Conservation (phyloP, 768 basidiomycete species). For the Ephemerocybe angulata region DNA sequence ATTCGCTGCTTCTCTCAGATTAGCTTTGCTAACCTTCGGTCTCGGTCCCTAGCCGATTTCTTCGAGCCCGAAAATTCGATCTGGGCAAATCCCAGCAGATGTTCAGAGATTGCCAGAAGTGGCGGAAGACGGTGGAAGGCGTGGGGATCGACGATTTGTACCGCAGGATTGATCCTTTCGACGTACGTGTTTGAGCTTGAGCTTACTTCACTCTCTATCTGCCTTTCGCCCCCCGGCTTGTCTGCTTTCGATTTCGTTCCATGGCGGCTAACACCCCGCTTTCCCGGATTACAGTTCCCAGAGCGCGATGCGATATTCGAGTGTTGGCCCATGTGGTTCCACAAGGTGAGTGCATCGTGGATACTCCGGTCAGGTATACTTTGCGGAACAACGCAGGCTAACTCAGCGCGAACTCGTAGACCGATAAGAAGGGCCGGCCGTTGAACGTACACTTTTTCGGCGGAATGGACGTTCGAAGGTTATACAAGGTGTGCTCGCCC, state of each 20-base stretch:
- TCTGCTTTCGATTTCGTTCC: too few relatives aligned
- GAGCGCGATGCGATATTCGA: constrained; percentile 67
- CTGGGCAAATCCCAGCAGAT: constrained; percentile 57
- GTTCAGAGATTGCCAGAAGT: constrained; percentile 63
- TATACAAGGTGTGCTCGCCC: constrained; percentile 55
- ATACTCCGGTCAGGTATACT: neutral
- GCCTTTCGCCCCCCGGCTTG: neutral
- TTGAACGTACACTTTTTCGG: constrained; percentile 66
- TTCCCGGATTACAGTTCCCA: constrained; percentile 48
- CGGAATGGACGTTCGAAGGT: constrained; percentile 51
- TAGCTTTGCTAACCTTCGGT: neutral
- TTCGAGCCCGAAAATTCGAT: constrained; percentile 69
- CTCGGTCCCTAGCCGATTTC: constrained; percentile 52
- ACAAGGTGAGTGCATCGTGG: constrained; percentile 47
- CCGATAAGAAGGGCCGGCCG: constrained; percentile 60
- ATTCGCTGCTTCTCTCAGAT: neutral
- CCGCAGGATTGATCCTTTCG: constrained; percentile 59
- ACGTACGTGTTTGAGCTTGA: constrained; percentile 41
- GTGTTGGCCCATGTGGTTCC: constrained; percentile 77
- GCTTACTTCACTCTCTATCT: neutral
- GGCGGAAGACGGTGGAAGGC: constrained; percentile 62
- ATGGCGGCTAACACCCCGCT: neutral
- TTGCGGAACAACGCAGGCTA: neutral
- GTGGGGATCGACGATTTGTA: constrained; percentile 66
- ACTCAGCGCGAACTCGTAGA: neutral